Percentiles rank a stretch among this genome's conserved stretches.
Evolutionary conservation across 495 filamentous ascomycete genomes (phyloP).

Genomic region (Haplographium delicatum): DNA sequence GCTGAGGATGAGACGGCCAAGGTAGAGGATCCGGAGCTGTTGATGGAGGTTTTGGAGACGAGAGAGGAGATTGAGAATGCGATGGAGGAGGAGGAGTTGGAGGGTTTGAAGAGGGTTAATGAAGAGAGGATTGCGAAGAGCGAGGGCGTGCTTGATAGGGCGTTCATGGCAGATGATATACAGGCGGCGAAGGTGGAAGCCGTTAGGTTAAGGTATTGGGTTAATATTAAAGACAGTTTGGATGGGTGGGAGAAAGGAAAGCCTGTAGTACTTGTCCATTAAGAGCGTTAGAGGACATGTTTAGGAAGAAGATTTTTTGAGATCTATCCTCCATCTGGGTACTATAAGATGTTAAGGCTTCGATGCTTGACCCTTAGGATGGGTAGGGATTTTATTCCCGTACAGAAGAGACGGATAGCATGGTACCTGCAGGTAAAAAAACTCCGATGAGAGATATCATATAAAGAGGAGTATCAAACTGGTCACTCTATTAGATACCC

Average conservation of each 20-base stretch:
- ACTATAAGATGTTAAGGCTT: no score
- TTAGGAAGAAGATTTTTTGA: no score
- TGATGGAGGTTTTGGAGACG: slow-evolving; percentile 86
- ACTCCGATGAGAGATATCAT: no score
- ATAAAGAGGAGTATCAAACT: no score
- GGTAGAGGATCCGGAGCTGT: slow-evolving; percentile 63
- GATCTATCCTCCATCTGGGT: no score
- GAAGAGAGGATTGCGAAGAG: slow-evolving; percentile 56
- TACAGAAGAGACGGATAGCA: no score
- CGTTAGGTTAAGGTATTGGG: slow-evolving; percentile 83
- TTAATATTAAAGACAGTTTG: slow-evolving; percentile 76
- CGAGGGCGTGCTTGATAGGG: slow-evolving; percentile 50
- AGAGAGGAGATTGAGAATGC: slow-evolving; percentile 81
- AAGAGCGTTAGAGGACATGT: neutral
- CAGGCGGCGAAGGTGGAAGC: slow-evolving; percentile 62
- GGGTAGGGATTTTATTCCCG: no score
- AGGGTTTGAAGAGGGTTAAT: slow-evolving; percentile 57
- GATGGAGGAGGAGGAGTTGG: slow-evolving; percentile 57
- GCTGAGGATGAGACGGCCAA: slow-evolving; percentile 68
- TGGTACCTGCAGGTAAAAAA: no score
- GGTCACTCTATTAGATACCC: no score
- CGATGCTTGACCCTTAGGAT: no score
- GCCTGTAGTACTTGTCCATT: slow-evolving; percentile 61
- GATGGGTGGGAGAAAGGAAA: slow-evolving; percentile 80
- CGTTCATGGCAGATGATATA: slow-evolving; percentile 64